These are phyloP conservation scores for Saccharomycopsis microspora DNA, from an alignment of 805 yeast genomes.

Conservation along the genomic window DNA sequence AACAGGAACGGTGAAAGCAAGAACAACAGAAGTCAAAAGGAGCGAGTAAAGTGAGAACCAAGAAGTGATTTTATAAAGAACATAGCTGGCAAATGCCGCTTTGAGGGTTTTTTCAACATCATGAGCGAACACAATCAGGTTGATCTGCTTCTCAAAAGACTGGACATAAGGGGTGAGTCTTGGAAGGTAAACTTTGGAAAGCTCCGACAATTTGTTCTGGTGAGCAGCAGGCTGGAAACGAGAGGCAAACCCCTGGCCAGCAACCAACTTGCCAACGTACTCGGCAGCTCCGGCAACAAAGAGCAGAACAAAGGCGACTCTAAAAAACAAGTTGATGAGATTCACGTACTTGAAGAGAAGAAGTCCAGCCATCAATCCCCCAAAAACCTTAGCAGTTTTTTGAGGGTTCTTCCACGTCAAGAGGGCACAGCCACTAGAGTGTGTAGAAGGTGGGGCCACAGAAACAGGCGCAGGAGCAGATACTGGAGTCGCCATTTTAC, in stretches of 20 bases:
- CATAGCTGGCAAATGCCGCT: conserved; percentile 56
- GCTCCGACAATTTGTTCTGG: background rate
- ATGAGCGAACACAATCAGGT: conserved; percentile 52
- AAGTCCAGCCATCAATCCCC: conserved; percentile 43
- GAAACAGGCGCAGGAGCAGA: conserved; percentile 1
- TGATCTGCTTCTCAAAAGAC: conserved; percentile 26
- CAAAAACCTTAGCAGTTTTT: conserved; percentile 68
- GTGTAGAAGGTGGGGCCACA: background rate
- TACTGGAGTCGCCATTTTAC: background rate
- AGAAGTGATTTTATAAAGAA: conserved; percentile 61
- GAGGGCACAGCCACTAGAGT: conserved; percentile 20
- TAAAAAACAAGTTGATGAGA: conserved; percentile 48
- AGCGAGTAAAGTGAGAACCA: conserved; percentile 65
- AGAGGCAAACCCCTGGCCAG: conserved; percentile 73
- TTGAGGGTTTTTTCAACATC: conserved; percentile 64
- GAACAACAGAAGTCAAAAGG: conserved; percentile 41
- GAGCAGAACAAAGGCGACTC: conserved; percentile 46
- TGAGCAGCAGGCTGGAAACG: conserved; percentile 46
- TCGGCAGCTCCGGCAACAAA: conserved; percentile 63
- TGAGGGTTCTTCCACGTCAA: conserved; percentile 71
- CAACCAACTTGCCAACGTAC: conserved; percentile 56
- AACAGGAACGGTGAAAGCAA: conserved; percentile 66
- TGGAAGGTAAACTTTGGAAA: background rate
- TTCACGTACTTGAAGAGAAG: conserved; percentile 52
- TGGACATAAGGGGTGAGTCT: background rate